Base-by-base conservation (phyloP, 2,329 filamentous ascomycete species). In the Talaromyces sp. region DNA sequence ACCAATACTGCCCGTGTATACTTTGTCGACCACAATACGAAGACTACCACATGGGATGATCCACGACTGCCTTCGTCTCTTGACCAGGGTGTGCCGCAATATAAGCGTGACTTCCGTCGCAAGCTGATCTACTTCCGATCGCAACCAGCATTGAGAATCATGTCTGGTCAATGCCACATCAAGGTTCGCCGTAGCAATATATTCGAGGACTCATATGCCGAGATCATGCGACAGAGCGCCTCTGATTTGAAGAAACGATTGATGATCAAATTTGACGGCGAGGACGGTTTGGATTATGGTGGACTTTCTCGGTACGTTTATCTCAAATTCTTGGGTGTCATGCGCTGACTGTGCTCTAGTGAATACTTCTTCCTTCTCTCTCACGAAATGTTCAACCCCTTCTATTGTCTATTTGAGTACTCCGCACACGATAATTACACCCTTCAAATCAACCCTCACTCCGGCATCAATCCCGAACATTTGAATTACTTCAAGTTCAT, bases 401-500 rank as follows among this genome's bases (percentile, higher is more conserved):
- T 99, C 82, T 99, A 99, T 83, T 99, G 95, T 78, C 85, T 99
- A 62, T 99, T 99, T 83, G 95, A 99, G 81, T 99, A 99, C 80
- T 98, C 95, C 31, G 95, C 95, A 45, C 95, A 99, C 83, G 95
- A 99, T 87, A 99, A 99, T 82, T 99, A 99, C 82, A 99, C 95
- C 35, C 90, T 99, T 63, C 95, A 99, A 81, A 99, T 99, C 83
- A 99, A 99, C 82, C 95, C 95, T 54, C 95, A 99, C 79, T 99
- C 95, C 22, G 95, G 95, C 69, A 98, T 99, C 81, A 99, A 99
- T 80, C 95, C 95, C 0, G 95, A 99, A 81, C 95, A 99, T 87
- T 84, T 99, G 73, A 98, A 97, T 78, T 99, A 98, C 82, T 99
- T 99, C 88, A 98, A 97, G 80, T 99, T 99, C 76, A 99, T 99